Evolutionary conservation across 768 basidiomycete genomes (phyloP).

Genomic region (Lentinula boryana): DNA sequence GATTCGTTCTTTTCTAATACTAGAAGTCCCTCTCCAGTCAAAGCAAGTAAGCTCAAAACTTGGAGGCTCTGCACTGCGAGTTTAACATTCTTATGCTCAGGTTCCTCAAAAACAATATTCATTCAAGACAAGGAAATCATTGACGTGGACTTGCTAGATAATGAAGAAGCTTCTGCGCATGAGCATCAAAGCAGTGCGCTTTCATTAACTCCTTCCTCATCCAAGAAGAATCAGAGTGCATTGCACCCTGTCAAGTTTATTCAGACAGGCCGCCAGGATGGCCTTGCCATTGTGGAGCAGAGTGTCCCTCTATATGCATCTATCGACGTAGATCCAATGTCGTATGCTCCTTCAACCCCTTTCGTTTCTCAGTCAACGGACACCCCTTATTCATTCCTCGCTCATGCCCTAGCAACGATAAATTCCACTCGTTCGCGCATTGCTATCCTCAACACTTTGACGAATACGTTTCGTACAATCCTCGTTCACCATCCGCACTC

Average conservation of each 20-base stretch:
- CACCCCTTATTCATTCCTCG: conserved; percentile 69
- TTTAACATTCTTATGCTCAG: not conserved
- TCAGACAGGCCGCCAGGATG: not conserved
- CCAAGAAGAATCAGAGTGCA: not conserved
- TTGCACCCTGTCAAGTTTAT: not conserved
- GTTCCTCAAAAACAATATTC: not conserved
- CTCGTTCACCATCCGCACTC: conserved; percentile 59
- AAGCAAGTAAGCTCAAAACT: not conserved
- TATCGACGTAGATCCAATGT: conserved; percentile 44
- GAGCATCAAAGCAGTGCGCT: not conserved
- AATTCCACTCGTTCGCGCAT: conserved; percentile 70
- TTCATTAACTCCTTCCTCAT: not conserved
- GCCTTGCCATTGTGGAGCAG: not conserved
- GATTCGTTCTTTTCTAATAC: not conserved
- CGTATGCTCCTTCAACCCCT: conserved; percentile 35
- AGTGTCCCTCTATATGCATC: conserved; percentile 15
- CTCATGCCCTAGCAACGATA: conserved; percentile 53
- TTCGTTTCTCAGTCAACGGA: conserved; percentile 32
- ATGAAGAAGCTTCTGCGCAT: not conserved
- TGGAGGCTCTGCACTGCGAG: not conserved
- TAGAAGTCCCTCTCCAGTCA: not conserved
- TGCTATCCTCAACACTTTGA: conserved; percentile 58
- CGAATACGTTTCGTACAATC: conserved; percentile 71
- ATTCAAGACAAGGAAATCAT: conserved; percentile 7
- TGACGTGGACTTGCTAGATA: conserved; percentile 13